These are phyloP conservation scores for Carpinus viminea DNA, from an alignment of 306 rosid genomes.

Conservation along the genomic window DNA sequence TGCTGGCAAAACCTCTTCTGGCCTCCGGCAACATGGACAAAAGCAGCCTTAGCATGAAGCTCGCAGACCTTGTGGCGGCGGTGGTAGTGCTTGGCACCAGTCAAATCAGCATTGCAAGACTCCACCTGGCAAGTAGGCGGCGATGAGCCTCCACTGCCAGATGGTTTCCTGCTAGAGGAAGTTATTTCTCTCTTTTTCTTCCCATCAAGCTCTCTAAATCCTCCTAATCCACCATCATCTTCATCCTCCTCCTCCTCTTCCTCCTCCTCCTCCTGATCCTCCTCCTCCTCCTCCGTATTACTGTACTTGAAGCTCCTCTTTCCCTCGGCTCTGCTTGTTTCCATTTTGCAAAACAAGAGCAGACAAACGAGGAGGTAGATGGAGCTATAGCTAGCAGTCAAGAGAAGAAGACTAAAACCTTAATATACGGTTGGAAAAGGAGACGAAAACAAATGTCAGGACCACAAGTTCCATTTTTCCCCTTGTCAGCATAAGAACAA, in stretches of 20 bases:
- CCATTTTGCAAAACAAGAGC: constrained; percentile 43
- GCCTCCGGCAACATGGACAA: constrained; percentile 47
- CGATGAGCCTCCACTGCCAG: constrained; percentile 46
- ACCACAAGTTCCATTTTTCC: constrained; percentile 50
- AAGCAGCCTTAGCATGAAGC: constrained; percentile 74
- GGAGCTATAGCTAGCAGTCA: constrained; percentile 32
- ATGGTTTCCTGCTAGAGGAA: constrained; percentile 40
- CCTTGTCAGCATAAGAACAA: constrained; percentile 33
- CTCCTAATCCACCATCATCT: constrained; percentile 27
- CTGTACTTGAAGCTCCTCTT: constrained; percentile 47
- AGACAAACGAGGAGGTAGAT: constrained; percentile 22
- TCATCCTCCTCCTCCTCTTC: constrained; percentile 50
- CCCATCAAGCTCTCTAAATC: constrained; percentile 45
- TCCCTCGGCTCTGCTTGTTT: constrained; percentile 54
- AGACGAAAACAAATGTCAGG: constrained; percentile 39
- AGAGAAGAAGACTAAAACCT: constrained; percentile 27
- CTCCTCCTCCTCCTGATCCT: constrained; percentile 27
- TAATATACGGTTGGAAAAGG: constrained; percentile 20
- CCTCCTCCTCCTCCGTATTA: constrained; percentile 36
- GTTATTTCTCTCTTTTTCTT: constrained; percentile 40
- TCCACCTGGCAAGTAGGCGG: constrained; percentile 66
- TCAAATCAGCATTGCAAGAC: constrained; percentile 68
- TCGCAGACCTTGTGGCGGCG: constrained; percentile 92
- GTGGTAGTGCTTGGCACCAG: constrained; percentile 66
- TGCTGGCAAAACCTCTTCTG: constrained; percentile 94